Evolutionary conservation across 1,139 yeast species (phyloP), one percentile per base, ranked within the genome.

Genomic region (Blastobotrys apis): DNA sequence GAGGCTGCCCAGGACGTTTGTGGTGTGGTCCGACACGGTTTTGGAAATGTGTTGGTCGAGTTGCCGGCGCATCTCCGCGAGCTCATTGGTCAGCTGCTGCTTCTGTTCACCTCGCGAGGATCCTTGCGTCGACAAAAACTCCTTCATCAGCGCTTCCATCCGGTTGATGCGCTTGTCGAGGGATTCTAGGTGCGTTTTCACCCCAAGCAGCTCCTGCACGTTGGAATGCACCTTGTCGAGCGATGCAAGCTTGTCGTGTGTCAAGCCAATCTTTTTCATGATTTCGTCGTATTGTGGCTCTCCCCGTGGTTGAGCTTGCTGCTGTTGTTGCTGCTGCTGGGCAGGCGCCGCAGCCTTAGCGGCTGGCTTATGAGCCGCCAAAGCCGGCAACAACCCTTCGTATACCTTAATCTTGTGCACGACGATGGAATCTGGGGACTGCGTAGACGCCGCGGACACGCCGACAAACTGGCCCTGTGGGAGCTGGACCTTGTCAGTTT

Each of bases 381-480:
- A 26, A 17, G 44, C 40, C 9, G 44, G 39, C 2, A 48, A 33
- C 9, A 48, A 37, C 3, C 22, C 38, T 3, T 52, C 49, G 35
- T 51, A 51, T 2, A 47, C 53, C 33, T 55, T 50, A 25, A 54
- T 39, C 17, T 51, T 46, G 39, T 56, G 57, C 17, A 68, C 41
- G 27, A 52, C 53, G 42, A 68, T 62, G 22, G 56, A 53, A 42
- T 68, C 72, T 1, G 64, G 60, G 4, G 56, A 42, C 4, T 52
- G 55, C 27, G 59, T 57, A 25, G 68, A 58, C 26, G 60, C 47
- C 9, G 71, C 71, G 8, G 67, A 56, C 13, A 66, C 48, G 12
- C 72, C 72, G 41, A 66, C 54, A 51, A 49, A 62, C 39, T 55
- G 55, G 21, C 57, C 60, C 25, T 48, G 44, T 12, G 69, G 71